Evolutionary conservation across 2,329 filamentous ascomycete species (phyloP).

Genomic region (Fusarium vanettenii): DNA sequence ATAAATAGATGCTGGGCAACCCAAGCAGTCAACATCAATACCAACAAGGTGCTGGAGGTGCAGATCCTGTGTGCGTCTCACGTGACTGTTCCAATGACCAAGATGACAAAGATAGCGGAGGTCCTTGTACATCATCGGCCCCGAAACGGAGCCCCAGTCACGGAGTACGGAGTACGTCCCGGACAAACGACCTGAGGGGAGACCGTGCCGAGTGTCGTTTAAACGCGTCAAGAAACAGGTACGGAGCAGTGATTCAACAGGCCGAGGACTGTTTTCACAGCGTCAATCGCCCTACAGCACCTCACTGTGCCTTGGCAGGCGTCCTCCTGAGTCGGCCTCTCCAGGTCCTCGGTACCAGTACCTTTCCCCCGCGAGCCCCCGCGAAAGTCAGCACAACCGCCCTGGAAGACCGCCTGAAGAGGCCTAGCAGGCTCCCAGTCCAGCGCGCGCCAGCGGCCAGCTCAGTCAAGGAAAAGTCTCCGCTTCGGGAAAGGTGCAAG

Average conservation of each 20-base stretch:
- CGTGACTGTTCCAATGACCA: conserved; percentile 21
- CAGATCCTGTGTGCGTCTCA: not conserved
- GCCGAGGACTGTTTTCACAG: not conserved
- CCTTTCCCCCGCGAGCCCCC: conserved; percentile 29
- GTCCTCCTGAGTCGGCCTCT: conserved; percentile 21
- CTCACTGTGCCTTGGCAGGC: not conserved
- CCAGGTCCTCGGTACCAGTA: conserved; percentile 37
- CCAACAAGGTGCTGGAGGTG: not conserved
- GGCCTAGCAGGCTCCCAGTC: conserved; percentile 8
- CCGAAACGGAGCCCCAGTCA: conserved; percentile 22
- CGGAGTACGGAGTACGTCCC: conserved; percentile 37
- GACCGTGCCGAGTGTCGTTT: conserved; percentile 3
- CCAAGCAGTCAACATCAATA: not conserved
- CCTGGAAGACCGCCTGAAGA: not conserved
- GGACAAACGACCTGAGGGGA: conserved; percentile 19
- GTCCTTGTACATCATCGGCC: conserved; percentile 32
- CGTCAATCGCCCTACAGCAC: not conserved
- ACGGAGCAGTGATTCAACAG: not conserved
- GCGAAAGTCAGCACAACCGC: conserved; percentile 14
- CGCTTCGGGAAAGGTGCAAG: conserved; percentile 55
- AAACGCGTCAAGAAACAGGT: conserved; percentile 2
- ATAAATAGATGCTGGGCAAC: not conserved
- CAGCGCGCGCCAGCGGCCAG: conserved; percentile 37
- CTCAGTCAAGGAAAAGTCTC: conserved; percentile 49
- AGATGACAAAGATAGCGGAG: conserved; percentile 26